Conservation (phyloP, 1,284 basidiomycete genomes). For the Pseudozyma thailandica region DNA sequence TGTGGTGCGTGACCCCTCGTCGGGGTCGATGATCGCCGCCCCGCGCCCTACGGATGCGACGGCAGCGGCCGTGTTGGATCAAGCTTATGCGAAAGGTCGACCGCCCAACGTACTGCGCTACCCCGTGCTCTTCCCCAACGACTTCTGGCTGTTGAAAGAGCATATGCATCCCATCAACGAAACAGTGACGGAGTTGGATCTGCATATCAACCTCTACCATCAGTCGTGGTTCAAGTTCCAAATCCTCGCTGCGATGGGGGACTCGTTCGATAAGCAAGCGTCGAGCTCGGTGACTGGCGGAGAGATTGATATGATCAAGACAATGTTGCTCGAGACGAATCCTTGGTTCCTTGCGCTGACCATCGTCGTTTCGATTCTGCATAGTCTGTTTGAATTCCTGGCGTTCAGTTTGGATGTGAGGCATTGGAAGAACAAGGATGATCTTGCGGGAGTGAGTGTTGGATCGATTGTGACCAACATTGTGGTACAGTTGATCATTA, state of each 20-base stretch:
- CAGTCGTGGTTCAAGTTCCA: constrained; percentile 71
- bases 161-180: constrained; percentile 68
- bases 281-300: constrained; percentile 76
- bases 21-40: constrained; percentile 13
- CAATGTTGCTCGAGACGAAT: constrained; percentile 77
- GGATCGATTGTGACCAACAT: constrained; percentile 86
- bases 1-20: constrained; percentile 39
- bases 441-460: constrained; percentile 72
- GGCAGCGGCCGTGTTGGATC: constrained; percentile 9
- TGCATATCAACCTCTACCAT: constrained; percentile 84
- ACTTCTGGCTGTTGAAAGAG: constrained; percentile 77
- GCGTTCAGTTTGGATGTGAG: constrained; percentile 77
- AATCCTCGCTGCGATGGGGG: constrained; percentile 57
- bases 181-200: constrained; percentile 72
- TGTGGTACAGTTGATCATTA: constrained; percentile 81
- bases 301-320: constrained; percentile 71
- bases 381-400: constrained; percentile 75
- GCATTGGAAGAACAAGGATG: constrained; percentile 91
- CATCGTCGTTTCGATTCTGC: constrained; percentile 80
- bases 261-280: constrained; percentile 78
- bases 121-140: constrained; percentile 90
- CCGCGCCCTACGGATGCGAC: constrained; percentile 14
- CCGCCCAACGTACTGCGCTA: constrained; percentile 34
- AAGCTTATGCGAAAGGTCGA: constrained; percentile 15
- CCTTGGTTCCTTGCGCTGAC: constrained; percentile 85